A percentile compares a stretch with the other conserved stretches of the same genome.
Evolutionary conservation across 2,329 filamentous ascomycete species (phyloP).

Genomic region (Ophiostoma piceae): DNA sequence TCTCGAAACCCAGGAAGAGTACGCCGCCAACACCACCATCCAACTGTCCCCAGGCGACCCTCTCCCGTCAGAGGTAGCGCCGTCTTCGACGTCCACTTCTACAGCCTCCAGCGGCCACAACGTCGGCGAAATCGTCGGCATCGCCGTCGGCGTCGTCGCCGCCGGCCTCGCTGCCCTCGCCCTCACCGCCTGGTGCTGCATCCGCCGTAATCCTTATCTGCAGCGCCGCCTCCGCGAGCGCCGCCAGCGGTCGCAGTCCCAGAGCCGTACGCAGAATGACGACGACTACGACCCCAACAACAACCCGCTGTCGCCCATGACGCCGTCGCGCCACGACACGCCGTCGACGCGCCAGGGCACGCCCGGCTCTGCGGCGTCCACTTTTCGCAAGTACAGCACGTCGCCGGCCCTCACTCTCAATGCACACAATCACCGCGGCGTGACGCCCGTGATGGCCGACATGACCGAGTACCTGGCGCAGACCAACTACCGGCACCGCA

Average conservation of each 20-base stretch:
- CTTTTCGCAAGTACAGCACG: neutral
- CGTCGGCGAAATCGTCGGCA: conserved; percentile 49
- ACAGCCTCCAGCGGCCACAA: conserved; percentile 7
- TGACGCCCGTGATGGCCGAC: conserved; percentile 6
- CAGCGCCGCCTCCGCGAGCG: neutral
- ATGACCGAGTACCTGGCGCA: conserved; percentile 17
- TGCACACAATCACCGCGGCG: neutral
- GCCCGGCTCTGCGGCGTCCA: neutral
- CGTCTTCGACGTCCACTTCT: conserved; percentile 23
- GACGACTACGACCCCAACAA: neutral
- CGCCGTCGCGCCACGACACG: conserved; percentile 1
- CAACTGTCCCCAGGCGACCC: conserved; percentile 53
- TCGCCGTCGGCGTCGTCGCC: conserved; percentile 48
- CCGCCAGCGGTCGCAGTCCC: neutral
- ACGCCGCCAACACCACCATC: conserved; percentile 44
- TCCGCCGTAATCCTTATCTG: conserved; percentile 11
- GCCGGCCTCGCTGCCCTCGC: conserved; percentile 42
- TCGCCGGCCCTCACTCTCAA: neutral
- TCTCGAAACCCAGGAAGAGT: conserved; percentile 44
- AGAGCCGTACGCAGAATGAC: neutral
- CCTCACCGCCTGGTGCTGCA: conserved; percentile 46
- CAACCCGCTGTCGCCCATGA: conserved; percentile 12
- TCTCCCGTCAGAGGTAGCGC: conserved; percentile 44
- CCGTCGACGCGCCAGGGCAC: conserved; percentile 5
- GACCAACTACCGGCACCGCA: conserved; percentile 18